A percentile compares a stretch with the other conserved stretches of the same genome.
These are phyloP conservation scores for Kernera saxatilis DNA, from an alignment of 345 rosid species.

Conservation along the genomic window DNA sequence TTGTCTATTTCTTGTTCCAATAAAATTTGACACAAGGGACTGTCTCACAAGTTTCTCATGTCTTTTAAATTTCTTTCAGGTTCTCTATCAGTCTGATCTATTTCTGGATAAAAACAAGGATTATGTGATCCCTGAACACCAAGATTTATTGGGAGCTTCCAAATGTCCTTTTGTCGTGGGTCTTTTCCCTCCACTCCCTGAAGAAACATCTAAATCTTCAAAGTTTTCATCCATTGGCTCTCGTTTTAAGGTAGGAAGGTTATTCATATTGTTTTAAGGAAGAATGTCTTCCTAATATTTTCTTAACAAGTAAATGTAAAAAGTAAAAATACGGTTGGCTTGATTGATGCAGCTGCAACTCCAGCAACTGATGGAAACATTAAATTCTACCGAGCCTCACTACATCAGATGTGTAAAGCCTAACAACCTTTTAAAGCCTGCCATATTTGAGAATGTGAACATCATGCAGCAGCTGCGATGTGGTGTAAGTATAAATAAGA, in stretches of 20 bases:
- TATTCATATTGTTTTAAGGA: neutral
- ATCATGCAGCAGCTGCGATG: slow-evolving; percentile 95
- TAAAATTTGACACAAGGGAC: neutral
- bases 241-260: slow-evolving; percentile 69
- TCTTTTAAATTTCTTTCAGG: slow-evolving; percentile 43
- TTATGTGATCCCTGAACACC: slow-evolving; percentile 91
- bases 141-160: slow-evolving; percentile 73
- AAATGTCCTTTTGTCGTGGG: slow-evolving; percentile 79
- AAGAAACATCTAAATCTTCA: slow-evolving; percentile 79
- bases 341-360: slow-evolving; percentile 77
- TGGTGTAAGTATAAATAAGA: slow-evolving; percentile 64
- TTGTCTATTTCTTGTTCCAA: neutral
- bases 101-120: slow-evolving; percentile 98
- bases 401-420: slow-evolving; percentile 97
- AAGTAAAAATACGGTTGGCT: slow-evolving; percentile 19
- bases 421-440: slow-evolving; percentile 85
- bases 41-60: neutral
- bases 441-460: slow-evolving; percentile 85
- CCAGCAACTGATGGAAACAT: slow-evolving; percentile 76
- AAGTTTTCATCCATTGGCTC: slow-evolving; percentile 93
- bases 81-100: slow-evolving; percentile 80
- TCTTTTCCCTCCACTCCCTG: slow-evolving; percentile 88
- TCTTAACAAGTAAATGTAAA: neutral
- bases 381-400: slow-evolving; percentile 92
- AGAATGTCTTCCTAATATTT: neutral